Percentiles rank a stretch among this genome's conserved stretches.
phyloP scores from a whole-genome alignment of 1,284 basidiomycete genomes.

The Phlebopus sp. region DNA sequence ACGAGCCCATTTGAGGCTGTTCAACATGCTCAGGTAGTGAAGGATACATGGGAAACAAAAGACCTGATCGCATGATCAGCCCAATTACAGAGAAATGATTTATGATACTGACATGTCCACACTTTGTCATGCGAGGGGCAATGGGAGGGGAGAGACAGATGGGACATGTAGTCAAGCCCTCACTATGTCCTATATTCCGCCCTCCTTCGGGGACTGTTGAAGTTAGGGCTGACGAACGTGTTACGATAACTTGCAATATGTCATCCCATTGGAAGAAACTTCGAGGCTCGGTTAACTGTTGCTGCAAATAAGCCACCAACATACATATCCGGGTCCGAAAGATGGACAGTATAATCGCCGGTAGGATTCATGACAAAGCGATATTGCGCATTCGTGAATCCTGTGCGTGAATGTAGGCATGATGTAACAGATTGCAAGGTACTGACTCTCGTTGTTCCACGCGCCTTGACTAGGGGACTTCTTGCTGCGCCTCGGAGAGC shows the following conservation, averaged over 20 bases:
- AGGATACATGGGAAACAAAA: conserved; percentile 91
- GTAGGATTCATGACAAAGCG: conserved; percentile 90
- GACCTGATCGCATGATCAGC: conserved; percentile 46
- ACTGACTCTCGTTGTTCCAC: conserved; percentile 87
- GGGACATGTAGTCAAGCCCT: conserved; percentile 80
- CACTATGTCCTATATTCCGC: conserved; percentile 39
- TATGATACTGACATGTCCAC: conserved; percentile 80
- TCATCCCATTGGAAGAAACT: conserved; percentile 96
- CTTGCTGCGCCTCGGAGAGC: conserved; percentile 70
- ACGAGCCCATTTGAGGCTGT: conserved; percentile 78
- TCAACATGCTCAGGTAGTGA: conserved; percentile 85
- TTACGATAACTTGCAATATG: conserved; percentile 92
- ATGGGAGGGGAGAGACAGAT: conserved; percentile 92
- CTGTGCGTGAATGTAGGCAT: conserved; percentile 37
- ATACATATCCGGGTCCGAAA: conserved; percentile 92
- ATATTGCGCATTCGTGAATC: conserved; percentile 92
- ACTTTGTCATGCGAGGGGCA: conserved; percentile 95
- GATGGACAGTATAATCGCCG: conserved; percentile 92
- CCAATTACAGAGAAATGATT: conserved; percentile 11
- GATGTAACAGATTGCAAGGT: conserved; percentile 9
- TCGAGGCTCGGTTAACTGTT: conserved; percentile 12
- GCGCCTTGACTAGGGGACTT: conserved; percentile 59
- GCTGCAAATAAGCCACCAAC: conserved; percentile 29
- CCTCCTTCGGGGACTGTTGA: conserved; percentile 44
- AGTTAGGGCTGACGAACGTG: conserved; percentile 66